Percentiles rank a stretch among this genome's conserved stretches.
These are phyloP conservation scores for Cocos nucifera DNA, from an alignment of 176 grass and related monocot genomes.

Conservation along the genomic window DNA sequence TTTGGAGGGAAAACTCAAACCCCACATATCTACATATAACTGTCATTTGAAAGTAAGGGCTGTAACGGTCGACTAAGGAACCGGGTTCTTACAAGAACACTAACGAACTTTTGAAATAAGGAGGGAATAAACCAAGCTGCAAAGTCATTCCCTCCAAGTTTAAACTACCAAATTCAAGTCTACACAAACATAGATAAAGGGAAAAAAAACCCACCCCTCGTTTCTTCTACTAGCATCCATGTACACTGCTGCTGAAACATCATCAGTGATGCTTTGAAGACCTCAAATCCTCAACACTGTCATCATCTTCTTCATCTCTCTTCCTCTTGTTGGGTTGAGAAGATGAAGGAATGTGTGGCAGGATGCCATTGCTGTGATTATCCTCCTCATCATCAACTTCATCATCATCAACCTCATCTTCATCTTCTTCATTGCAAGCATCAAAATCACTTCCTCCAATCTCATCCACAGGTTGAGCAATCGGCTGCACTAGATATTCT, in stretches of 20 bases:
- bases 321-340: slow-evolving; percentile 47
- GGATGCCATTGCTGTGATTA: slow-evolving; percentile 24
- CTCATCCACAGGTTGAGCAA: slow-evolving; percentile 37
- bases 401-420: slow-evolving; percentile 47
- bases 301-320: slow-evolving; percentile 44
- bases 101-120: slow-evolving; percentile 57
- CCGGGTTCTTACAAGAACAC: slow-evolving; percentile 14
- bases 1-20: slow-evolving; percentile 14
- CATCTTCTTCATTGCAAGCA: slow-evolving; percentile 26
- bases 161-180: slow-evolving; percentile 34
- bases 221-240: slow-evolving; percentile 8
- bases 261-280: slow-evolving; percentile 50
- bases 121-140: slow-evolving; percentile 30
- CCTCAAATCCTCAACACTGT: slow-evolving; percentile 39
- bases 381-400: slow-evolving; percentile 32
- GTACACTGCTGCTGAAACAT: slow-evolving; percentile 26
- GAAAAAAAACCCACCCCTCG: slow-evolving; percentile 19
- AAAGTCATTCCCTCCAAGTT: slow-evolving; percentile 44
- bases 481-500: slow-evolving; percentile 76
- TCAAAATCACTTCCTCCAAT: slow-evolving; percentile 37
- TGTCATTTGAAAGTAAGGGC: slow-evolving; percentile 44
- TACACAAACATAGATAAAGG: slow-evolving; percentile 13
- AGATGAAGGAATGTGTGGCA: slow-evolving; percentile 35
- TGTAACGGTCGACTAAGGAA: slow-evolving; percentile 17
- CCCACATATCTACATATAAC: slow-evolving; percentile 15